A percentile compares a stretch with the other conserved stretches of the same genome.
Evolutionary conservation across 2,329 filamentous ascomycete species (phyloP).

Genomic region (Cladophialophora yegresii): DNA sequence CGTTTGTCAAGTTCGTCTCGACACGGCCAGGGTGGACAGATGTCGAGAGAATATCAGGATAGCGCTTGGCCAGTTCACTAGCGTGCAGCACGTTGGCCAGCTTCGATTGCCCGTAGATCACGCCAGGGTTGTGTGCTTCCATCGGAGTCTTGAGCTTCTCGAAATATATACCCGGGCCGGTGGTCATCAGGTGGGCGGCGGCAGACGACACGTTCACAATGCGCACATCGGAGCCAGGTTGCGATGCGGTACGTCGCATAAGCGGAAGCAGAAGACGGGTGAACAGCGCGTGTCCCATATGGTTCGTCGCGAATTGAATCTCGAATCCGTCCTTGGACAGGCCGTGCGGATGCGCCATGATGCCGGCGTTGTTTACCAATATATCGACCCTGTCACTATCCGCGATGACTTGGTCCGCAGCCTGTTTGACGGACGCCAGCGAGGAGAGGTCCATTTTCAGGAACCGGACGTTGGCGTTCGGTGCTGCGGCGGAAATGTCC

Average conservation of each 20-base stretch:
- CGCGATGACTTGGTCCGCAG: constrained; percentile 43
- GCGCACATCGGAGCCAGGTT: constrained; percentile 47
- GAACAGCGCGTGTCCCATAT: constrained; percentile 55
- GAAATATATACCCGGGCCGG: constrained; percentile 42
- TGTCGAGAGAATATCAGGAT: constrained; percentile 50
- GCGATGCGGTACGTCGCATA: constrained; percentile 48
- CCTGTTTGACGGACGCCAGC: constrained; percentile 40
- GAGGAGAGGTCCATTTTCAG: constrained; percentile 43
- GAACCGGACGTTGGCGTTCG: constrained; percentile 39
- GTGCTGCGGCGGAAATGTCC: constrained; percentile 41
- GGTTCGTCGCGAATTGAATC: constrained; percentile 55
- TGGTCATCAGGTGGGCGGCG: constrained; percentile 36
- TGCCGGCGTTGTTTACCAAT: constrained; percentile 52
- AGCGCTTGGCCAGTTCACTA: constrained; percentile 45
- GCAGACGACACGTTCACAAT: constrained; percentile 47
- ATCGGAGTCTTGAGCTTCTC: constrained; percentile 41
- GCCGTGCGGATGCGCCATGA: constrained; percentile 46
- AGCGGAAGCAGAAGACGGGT: constrained; percentile 51
- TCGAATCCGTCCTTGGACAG: constrained; percentile 54
- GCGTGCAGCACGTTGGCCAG: constrained; percentile 55
- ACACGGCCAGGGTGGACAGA: constrained; percentile 55
- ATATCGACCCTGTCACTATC: constrained; percentile 47
- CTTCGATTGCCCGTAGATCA: constrained; percentile 54
- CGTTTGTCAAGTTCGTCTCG: constrained; percentile 45
- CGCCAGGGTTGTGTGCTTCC: constrained; percentile 34